These are phyloP conservation scores for Agrostemma githago DNA, from an alignment of 148 eudicot genomes.

Conservation along the genomic window DNA sequence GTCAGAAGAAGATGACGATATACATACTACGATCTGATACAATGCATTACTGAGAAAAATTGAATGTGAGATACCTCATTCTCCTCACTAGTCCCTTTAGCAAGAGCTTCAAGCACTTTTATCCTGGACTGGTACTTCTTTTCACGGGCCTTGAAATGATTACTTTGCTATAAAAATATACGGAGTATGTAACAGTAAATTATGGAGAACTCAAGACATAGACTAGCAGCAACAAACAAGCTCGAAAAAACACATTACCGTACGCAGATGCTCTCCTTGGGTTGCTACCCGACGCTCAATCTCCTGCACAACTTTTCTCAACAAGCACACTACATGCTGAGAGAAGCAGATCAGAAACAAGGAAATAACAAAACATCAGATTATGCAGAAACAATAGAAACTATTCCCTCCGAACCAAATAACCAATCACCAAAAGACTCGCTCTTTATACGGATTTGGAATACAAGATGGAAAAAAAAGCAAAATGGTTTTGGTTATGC, in stretches of 20 bases:
- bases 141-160: conserved; percentile 78
- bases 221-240: no score
- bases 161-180: conserved; percentile 62
- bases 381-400: not conserved
- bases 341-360: conserved; percentile 6
- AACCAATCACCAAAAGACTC: no score
- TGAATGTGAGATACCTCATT: conserved; percentile 45
- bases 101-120: conserved; percentile 85
- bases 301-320: conserved; percentile 95
- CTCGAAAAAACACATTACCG: conserved; percentile 42
- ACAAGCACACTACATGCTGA: conserved; percentile 81
- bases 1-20: conserved; percentile 3
- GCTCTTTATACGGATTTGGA: no score
- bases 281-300: conserved; percentile 86
- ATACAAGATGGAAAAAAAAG: no score
- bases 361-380: not conserved
- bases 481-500: no score
- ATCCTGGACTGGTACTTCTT: conserved; percentile 86
- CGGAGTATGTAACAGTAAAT: not conserved
- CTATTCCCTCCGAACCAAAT: not conserved
- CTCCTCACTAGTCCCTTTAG: conserved; percentile 78
- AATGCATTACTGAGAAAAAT: not conserved
- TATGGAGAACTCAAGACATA: not conserved
- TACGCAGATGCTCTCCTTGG: conserved; percentile 84
- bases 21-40: not conserved